Base-by-base conservation (phyloP, 2,329 filamentous ascomycete species). In the Reticulascus tulasneorum region DNA sequence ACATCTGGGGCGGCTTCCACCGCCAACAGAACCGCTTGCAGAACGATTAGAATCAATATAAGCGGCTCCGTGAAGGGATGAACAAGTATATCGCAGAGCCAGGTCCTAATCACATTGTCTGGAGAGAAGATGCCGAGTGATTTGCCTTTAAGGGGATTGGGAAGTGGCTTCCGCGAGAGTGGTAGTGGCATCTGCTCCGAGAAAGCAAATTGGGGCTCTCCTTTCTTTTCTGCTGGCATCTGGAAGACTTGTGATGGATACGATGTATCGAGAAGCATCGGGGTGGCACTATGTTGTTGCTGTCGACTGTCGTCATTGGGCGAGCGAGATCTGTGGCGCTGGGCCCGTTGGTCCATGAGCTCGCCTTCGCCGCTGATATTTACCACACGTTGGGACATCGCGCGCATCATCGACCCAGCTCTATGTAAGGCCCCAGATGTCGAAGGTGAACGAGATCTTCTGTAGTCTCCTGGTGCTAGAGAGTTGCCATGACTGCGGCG, bases 321-420 rank as follows among this genome's bases (percentile, higher is more conserved):
- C 49, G 66, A 81, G 48, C 57, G 77, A 58, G 64, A 83, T 58
- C 67, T 82, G 67, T 68, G 66, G 30, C 78, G 72, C 26, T 78
- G 73, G 17, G 81, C 72, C 33, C 77, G 80, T 44, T 84, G 80
- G 56, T 95, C 88, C 12, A 90, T 71, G 15, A 86, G 67, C 50
- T 96, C 87, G 5, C 83, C 84, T 53, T 97, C 93, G 55, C 94
- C 94, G 62, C 89, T 95, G 51, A 98, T 77, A 55, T 97, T 97
- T 54, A 98, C 93, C 37, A 98, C 90, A 67, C 93, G 87, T 65
- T 96, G 90, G 21, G 94, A 97, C 80, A 98, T 94, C 44, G 79
- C 79, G 47, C 84, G 77, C 61, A 90, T 78, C 50, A 89, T 86
- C 8, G 84, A 86, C 28, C 84, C 78, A 42, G 85, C 84, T 48